These are phyloP conservation scores for Sodiomyces alkalinus DNA, from an alignment of 2,329 filamentous ascomycete genomes.

Conservation along the genomic window DNA sequence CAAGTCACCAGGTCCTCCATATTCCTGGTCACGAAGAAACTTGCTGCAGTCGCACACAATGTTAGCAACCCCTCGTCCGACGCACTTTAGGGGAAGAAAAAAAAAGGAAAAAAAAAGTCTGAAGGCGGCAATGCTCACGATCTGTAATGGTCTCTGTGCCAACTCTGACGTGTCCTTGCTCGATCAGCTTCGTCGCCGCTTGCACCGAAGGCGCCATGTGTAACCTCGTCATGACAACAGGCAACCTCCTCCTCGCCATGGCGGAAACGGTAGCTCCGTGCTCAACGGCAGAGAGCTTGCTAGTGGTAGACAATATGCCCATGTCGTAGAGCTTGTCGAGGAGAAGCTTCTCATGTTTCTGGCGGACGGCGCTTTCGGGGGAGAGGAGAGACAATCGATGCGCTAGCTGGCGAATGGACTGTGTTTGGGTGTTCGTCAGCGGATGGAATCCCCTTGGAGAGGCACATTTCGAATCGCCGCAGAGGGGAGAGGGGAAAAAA, in stretches of 20 bases:
- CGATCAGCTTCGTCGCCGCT: conserved; percentile 73
- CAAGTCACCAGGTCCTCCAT: conserved; percentile 97
- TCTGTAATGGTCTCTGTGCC: conserved; percentile 85
- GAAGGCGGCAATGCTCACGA: no score
- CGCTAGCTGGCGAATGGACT: conserved; percentile 79
- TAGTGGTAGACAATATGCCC: conserved; percentile 63
- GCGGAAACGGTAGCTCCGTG: conserved; percentile 77
- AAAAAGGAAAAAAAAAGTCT: no score
- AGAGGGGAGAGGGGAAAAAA: no score
- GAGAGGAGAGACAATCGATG: conserved; percentile 78
- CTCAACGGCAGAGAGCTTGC: conserved; percentile 74
- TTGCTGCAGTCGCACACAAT: conserved; percentile 20
- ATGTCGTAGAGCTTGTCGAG: conserved; percentile 89
- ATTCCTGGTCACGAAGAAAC: conserved; percentile 72
- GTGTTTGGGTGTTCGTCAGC: conserved; percentile 8
- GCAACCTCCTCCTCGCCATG: conserved; percentile 69
- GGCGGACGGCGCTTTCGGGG: conserved; percentile 58
- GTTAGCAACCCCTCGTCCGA: no score
- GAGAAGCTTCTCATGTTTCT: conserved; percentile 73
- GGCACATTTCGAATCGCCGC: no score
- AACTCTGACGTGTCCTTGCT: conserved; percentile 86
- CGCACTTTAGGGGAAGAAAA: no score
- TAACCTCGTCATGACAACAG: conserved; percentile 79
- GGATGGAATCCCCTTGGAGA: no score
- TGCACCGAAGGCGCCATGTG: conserved; percentile 87